These are phyloP conservation scores for Marasmius sp. DNA, from an alignment of 1,284 basidiomycete species.

Conservation along the genomic window DNA sequence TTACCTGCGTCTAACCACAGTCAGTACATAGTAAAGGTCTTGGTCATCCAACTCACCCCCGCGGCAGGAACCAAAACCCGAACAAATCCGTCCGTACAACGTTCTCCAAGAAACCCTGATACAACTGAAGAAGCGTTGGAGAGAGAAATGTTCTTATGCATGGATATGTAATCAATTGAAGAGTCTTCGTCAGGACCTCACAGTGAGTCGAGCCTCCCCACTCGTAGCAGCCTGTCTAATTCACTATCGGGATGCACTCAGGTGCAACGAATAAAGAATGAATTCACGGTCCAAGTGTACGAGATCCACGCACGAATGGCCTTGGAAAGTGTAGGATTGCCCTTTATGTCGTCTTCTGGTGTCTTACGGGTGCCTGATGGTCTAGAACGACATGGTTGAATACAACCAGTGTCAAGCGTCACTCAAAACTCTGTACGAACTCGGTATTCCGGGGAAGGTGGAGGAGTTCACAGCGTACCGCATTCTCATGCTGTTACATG, in stretches of 20 bases:
- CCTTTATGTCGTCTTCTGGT: slow-evolving; percentile 9
- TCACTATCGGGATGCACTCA: slow-evolving; percentile 31
- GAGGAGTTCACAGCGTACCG: slow-evolving; percentile 98
- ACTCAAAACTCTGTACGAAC: slow-evolving; percentile 88
- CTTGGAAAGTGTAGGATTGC: slow-evolving; percentile 76
- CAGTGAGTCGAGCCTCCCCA: slow-evolving; percentile 54
- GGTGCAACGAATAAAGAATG: slow-evolving; percentile 99
- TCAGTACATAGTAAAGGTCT: slow-evolving; percentile 35
- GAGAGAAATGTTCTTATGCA: slow-evolving; percentile 79
- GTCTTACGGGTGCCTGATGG: slow-evolving; percentile 14
- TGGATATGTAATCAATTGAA: slow-evolving; percentile 99
- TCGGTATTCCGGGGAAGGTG: slow-evolving; percentile 86
- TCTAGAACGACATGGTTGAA: slow-evolving; percentile 94
- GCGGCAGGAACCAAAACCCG: slow-evolving; percentile 87
- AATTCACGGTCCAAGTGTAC: slow-evolving; percentile 97
- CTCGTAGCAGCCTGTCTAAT: slow-evolving; percentile 14
- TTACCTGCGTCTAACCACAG: slow-evolving; percentile 92
- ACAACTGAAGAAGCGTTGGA: slow-evolving; percentile 90
- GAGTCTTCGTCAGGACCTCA: slow-evolving; percentile 95
- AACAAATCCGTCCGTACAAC: slow-evolving; percentile 87
- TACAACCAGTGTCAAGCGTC: slow-evolving; percentile 98
- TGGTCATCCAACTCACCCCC: slow-evolving; percentile 4
- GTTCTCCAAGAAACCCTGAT: slow-evolving; percentile 85
- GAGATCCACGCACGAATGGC: slow-evolving; percentile 99
- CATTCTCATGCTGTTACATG: slow-evolving; percentile 94